phyloP scores from a whole-genome alignment of 345 rosid genomes.

The Lagerstroemia speciosa region DNA sequence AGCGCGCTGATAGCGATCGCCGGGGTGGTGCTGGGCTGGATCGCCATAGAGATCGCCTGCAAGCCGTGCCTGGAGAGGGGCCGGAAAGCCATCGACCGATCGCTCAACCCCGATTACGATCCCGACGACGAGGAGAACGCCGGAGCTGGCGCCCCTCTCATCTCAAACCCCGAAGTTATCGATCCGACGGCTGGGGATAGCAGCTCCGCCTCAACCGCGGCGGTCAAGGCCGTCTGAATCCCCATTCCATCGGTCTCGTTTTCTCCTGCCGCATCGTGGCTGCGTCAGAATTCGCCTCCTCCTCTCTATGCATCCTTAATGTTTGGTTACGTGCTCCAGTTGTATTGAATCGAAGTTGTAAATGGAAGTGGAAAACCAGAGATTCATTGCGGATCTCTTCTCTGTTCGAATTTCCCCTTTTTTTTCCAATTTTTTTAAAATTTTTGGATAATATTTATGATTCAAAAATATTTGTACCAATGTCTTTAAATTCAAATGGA shows the following conservation, averaged over 20 bases:
- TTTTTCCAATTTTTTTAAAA: too few relatives aligned
- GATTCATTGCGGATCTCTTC: too few relatives aligned
- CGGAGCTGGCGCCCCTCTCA: slow-evolving; percentile 35
- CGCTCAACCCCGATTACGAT: slow-evolving; percentile 74
- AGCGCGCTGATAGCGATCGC: slow-evolving; percentile 61
- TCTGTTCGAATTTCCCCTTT: too few relatives aligned
- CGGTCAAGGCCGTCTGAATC: slow-evolving; percentile 24
- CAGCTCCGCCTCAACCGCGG: slow-evolving; percentile 14
- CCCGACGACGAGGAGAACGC: slow-evolving; percentile 45
- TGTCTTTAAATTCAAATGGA: too few relatives aligned
- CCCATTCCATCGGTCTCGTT: background rate
- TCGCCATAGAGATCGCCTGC: slow-evolving; percentile 74
- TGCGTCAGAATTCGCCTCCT: background rate
- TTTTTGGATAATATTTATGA: too few relatives aligned
- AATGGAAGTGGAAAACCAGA: too few relatives aligned
- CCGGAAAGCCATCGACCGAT: slow-evolving; percentile 68
- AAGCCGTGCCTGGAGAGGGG: slow-evolving; percentile 72
- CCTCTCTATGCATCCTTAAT: background rate
- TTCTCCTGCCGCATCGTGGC: background rate
- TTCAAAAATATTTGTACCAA: too few relatives aligned
- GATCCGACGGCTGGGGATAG: slow-evolving; percentile 7
- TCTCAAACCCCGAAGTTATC: slow-evolving; percentile 13
- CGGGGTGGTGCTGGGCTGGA: slow-evolving; percentile 66
- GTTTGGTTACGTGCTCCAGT: background rate
- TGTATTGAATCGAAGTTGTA: too few relatives aligned